phyloP scores from a whole-genome alignment of 306 rosid genomes.

The Prunus kanzakura region DNA sequence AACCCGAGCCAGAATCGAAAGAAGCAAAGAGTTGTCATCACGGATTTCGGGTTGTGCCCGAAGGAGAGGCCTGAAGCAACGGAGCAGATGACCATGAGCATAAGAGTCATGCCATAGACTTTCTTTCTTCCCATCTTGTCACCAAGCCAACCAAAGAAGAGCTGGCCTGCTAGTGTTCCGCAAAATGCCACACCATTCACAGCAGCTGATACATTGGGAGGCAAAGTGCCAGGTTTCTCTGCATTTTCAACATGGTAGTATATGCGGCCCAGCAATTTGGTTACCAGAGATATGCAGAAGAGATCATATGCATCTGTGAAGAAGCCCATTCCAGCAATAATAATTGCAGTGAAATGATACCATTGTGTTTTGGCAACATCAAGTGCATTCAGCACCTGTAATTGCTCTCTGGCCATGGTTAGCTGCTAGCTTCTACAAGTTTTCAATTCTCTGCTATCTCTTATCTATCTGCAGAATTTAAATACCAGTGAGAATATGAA shows the following conservation, averaged over 20 bases:
- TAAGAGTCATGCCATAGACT: constrained; percentile 73
- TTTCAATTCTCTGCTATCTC: background rate
- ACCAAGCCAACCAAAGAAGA: constrained; percentile 87
- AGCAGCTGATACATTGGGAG: constrained; percentile 67
- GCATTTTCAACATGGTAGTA: constrained; percentile 65
- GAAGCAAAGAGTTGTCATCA: constrained; percentile 66
- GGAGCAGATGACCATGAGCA: constrained; percentile 64
- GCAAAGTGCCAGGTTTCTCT: constrained; percentile 54
- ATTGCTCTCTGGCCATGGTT: constrained; percentile 47
- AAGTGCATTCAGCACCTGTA: constrained; percentile 57
- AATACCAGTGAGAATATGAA: background rate
- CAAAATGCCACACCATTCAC: constrained; percentile 69
- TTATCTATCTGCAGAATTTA: constrained; percentile 1
- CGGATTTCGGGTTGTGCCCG: constrained; percentile 49
- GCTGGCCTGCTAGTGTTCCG: constrained; percentile 70
- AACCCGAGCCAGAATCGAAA: constrained; percentile 82
- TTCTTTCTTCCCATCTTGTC: constrained; percentile 67
- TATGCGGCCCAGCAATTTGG: constrained; percentile 74
- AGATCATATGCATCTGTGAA: constrained; percentile 84
- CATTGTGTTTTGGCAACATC: constrained; percentile 73
- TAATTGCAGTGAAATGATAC: constrained; percentile 74
- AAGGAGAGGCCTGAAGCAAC: constrained; percentile 70
- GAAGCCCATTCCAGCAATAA: constrained; percentile 81
- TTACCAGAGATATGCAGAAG: constrained; percentile 65
- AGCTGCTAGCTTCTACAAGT: background rate